phyloP scores from a whole-genome alignment of 2,329 filamentous ascomycete genomes.

The Talaromyces sp. region DNA sequence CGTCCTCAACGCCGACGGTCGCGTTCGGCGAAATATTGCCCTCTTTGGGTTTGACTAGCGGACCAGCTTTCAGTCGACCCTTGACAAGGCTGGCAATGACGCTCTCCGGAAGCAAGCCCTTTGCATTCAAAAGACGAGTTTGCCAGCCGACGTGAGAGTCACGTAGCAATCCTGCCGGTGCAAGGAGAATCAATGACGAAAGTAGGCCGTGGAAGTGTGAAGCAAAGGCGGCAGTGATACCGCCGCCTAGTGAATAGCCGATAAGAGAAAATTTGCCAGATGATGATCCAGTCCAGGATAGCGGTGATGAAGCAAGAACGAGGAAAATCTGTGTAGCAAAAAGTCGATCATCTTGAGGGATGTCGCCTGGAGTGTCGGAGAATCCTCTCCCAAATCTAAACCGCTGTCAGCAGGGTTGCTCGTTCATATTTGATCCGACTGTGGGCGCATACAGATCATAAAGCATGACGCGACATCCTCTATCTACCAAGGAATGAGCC shows the following conservation, averaged over 20 bases:
- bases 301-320: slow-evolving; percentile 64
- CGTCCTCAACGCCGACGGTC: slow-evolving; percentile 37
- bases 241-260: slow-evolving; percentile 78
- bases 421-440: neutral
- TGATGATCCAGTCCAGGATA: slow-evolving; percentile 59
- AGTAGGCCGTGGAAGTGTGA: slow-evolving; percentile 67
- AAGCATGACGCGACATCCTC: slow-evolving; percentile 73
- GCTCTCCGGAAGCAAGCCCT: slow-evolving; percentile 57
- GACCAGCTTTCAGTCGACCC: slow-evolving; percentile 47
- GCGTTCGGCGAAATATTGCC: slow-evolving; percentile 30
- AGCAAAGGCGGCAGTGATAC: slow-evolving; percentile 67
- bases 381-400: slow-evolving; percentile 65
- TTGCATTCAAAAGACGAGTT: slow-evolving; percentile 62
- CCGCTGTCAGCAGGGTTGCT: neutral
- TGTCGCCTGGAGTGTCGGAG: slow-evolving; percentile 63
- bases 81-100: slow-evolving; percentile 53
- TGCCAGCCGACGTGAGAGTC: slow-evolving; percentile 58
- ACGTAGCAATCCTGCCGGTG: slow-evolving; percentile 74
- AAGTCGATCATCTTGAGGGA: slow-evolving; percentile 69
- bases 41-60: slow-evolving; percentile 32
- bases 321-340: slow-evolving; percentile 71
- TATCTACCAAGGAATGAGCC: slow-evolving; percentile 61
- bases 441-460: slow-evolving; percentile 56
- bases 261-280: slow-evolving; percentile 63
- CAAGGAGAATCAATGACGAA: slow-evolving; percentile 68